Conservation (phyloP, 495 filamentous ascomycete species). For the Hyaloscypha variabilis region DNA sequence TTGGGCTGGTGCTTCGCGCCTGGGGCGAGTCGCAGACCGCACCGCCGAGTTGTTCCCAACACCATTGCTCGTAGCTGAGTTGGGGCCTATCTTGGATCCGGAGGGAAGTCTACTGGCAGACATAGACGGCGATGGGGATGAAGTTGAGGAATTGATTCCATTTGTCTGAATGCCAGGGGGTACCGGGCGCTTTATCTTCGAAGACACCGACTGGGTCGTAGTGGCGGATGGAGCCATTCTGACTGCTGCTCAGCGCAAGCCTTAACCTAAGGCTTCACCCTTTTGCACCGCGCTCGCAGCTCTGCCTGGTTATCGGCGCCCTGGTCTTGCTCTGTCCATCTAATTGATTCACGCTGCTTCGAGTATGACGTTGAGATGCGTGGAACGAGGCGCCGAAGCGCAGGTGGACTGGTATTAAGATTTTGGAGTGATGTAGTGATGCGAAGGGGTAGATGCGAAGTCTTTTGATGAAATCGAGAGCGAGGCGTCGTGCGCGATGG, state of each 20-base stretch:
- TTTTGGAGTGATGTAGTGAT: neutral
- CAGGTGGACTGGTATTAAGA: neutral
- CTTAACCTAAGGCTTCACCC: constrained; percentile 3
- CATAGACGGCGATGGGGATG: constrained; percentile 68
- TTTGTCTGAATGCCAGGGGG: constrained; percentile 54
- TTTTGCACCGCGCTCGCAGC: constrained; percentile 7
- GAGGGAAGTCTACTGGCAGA: constrained; percentile 60
- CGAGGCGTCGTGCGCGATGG: neutral
- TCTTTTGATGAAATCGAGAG: constrained; percentile 8
- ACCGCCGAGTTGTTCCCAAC: constrained; percentile 40
- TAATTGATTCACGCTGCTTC: neutral
- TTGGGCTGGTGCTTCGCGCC: constrained; percentile 46
- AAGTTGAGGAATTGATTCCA: constrained; percentile 57
- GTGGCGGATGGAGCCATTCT: constrained; percentile 32
- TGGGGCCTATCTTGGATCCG: constrained; percentile 46
- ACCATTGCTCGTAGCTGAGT: constrained; percentile 48
- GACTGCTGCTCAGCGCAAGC: neutral
- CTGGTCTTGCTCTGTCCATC: constrained; percentile 2
- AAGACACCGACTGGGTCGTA: constrained; percentile 20
- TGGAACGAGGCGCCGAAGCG: neutral
- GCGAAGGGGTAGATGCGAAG: neutral
- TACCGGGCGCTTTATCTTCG: constrained; percentile 73
- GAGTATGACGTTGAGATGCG: neutral
- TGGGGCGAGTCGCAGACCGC: constrained; percentile 50
- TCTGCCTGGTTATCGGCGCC: constrained; percentile 3